A percentile compares a stretch with the other conserved stretches of the same genome.
phyloP scores from a whole-genome alignment of 768 basidiomycete genomes.

The Phaffia australis region DNA sequence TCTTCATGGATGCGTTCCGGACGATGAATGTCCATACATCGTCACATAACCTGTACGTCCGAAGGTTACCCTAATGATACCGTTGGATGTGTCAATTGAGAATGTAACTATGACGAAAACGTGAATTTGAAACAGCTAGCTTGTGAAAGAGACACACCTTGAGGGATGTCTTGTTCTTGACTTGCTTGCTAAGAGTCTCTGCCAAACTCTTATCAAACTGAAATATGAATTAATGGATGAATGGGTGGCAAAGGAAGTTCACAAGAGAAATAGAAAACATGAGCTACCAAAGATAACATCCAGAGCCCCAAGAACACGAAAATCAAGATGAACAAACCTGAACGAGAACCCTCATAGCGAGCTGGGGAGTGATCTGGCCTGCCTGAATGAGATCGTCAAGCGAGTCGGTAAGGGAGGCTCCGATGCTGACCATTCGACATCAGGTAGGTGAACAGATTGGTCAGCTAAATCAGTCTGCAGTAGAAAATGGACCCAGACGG shows the following conservation, averaged over 20 bases:
- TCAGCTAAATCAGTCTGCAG: neutral
- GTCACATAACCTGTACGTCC: constrained; percentile 85
- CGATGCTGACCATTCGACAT: constrained; percentile 59
- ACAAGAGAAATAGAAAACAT: neutral
- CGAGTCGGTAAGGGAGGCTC: constrained; percentile 93
- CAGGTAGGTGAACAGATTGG: no score
- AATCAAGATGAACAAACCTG: constrained; percentile 51
- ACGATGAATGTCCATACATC: constrained; percentile 98
- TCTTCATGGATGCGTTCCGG: constrained; percentile 83
- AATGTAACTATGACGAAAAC: neutral
- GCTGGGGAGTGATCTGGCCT: constrained; percentile 89
- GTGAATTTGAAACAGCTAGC: neutral
- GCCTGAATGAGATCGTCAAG: constrained; percentile 96
- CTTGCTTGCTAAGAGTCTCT: constrained; percentile 81
- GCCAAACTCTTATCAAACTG: constrained; percentile 91
- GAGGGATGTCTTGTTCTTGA: constrained; percentile 86
- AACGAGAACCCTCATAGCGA: constrained; percentile 96
- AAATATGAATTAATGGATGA: neutral
- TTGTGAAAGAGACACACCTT: constrained; percentile 48
- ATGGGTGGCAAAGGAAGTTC: neutral
- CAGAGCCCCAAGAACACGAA: neutral
- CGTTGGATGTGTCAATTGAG: constrained; percentile 2
- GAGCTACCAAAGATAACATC: neutral
- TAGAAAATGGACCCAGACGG: neutral
- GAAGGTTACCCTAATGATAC: constrained; percentile 60